Evolutionary conservation across 257 asterid genomes (phyloP), one percentile per base, ranked within the genome.

Genomic region (Solanum commersonii): DNA sequence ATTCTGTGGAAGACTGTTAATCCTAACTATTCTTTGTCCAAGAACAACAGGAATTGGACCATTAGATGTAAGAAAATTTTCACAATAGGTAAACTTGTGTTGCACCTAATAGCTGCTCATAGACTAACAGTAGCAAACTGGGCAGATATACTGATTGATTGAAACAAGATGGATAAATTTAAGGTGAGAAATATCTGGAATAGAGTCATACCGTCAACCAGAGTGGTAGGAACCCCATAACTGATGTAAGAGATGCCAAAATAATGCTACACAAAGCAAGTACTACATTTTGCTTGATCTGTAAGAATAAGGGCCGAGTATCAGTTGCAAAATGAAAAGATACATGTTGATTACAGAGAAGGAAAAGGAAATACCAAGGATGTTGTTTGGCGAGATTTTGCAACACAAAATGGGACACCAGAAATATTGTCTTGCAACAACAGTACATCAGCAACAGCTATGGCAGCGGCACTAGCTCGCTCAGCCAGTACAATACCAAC

Each of bases 401-500:
- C 98, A 10, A 97, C 88, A 89, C 97, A 94, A 88, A 97, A 97
- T 35, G 99, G 98, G 86, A 97, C 98, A 87, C 98, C 97, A 0
- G 96, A 96, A 84, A 95, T 93, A 90, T 96, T 95, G 93, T 97
- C 99, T 90, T 96, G 99, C 72, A 97, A 95, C 93, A 97, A 91
- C 89, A 97, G 93, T 35, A 97, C 95, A 90, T 97, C 99, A 5
- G 99, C 99, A 77, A 96, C 99, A 84, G 98, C 98, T 90, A 97
- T 91, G 38, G 99, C 99, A 87, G 99, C 89, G 86, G 99, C 99
- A 90, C 99, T 96, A n/a, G 99, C 99, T 79, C 98, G 99, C 90
- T 94, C 98, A 6, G 98, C 99, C 60, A 97, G 95, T 88, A 97
- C 99, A 68, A 96, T 92, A 82, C 99, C 99, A 65, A 95, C 99